These are phyloP conservation scores for Talaromyces sp. DNA, from an alignment of 2,329 filamentous ascomycete species.

Conservation along the genomic window DNA sequence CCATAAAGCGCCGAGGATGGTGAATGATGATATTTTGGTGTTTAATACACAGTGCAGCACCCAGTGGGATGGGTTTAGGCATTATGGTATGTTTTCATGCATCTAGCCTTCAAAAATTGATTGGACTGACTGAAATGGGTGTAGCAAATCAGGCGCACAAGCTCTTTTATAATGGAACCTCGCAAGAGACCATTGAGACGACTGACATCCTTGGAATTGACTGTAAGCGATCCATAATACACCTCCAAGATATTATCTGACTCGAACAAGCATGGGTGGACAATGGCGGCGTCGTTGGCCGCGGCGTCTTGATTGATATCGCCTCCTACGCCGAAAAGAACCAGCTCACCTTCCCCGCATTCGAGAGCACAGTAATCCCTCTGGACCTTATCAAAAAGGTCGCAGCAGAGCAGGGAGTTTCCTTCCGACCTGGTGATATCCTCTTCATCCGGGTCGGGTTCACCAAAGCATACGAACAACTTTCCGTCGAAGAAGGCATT, in stretches of 20 bases:
- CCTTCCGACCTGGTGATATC: constrained; percentile 52
- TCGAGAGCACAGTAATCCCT: constrained; percentile 44
- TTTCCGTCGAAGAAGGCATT: constrained; percentile 32
- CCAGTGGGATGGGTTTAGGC: constrained; percentile 48
- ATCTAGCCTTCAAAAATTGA: background rate
- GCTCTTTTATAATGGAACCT: constrained; percentile 43
- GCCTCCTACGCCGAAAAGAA: constrained; percentile 42
- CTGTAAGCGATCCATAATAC: constrained; percentile 19
- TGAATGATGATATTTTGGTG: constrained; percentile 60
- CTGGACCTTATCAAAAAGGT: constrained; percentile 44
- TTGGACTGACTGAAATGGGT: background rate
- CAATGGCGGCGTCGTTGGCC: constrained; percentile 42
- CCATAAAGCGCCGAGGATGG: constrained; percentile 49
- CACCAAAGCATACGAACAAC: constrained; percentile 42
- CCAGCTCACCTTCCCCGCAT: constrained; percentile 36
- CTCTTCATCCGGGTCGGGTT: constrained; percentile 56
- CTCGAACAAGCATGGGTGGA: constrained; percentile 31
- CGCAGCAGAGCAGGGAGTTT: constrained; percentile 42
- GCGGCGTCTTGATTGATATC: constrained; percentile 50
- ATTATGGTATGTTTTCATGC: constrained; percentile 27
- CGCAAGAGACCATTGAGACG: constrained; percentile 37
- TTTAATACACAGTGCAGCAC: constrained; percentile 59
- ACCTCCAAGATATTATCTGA: background rate
- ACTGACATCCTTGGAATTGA: constrained; percentile 43
- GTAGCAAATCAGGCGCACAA: constrained; percentile 41